These are phyloP conservation scores for Quercus aquifolioides DNA, from an alignment of 306 rosid genomes.

Conservation along the genomic window DNA sequence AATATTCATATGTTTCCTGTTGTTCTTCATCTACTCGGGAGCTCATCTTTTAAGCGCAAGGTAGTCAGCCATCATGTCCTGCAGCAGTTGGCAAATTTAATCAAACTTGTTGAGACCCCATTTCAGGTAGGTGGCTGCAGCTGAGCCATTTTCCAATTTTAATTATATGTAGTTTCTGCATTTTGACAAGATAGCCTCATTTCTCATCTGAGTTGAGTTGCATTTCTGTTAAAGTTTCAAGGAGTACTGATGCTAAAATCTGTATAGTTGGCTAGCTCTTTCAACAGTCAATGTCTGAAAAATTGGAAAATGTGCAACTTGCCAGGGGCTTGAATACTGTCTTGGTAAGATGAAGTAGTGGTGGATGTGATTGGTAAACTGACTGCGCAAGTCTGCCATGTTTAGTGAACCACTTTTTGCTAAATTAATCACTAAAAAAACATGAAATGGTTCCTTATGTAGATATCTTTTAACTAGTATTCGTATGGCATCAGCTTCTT, in stretches of 20 bases:
- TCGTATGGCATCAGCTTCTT: too few relatives aligned
- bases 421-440: neutral
- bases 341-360: neutral
- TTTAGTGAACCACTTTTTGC: neutral
- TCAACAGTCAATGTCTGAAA: neutral
- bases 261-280: neutral
- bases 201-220: neutral
- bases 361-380: neutral
- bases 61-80: slow-evolving; percentile 69
- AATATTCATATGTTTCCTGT: slow-evolving; percentile 84
- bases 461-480: neutral
- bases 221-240: neutral
- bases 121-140: slow-evolving; percentile 68
- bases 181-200: neutral
- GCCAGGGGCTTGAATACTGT: neutral
- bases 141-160: slow-evolving; percentile 9
- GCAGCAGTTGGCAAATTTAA: slow-evolving; percentile 77
- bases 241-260: slow-evolving; percentile 7
- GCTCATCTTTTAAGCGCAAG: slow-evolving; percentile 78
- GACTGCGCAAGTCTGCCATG: neutral
- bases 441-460: neutral
- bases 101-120: slow-evolving; percentile 72
- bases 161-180: neutral
- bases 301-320: neutral
- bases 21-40: slow-evolving; percentile 90